These are phyloP conservation scores for Platanus orientalis DNA, from an alignment of 164 flowering plant species.

Conservation along the genomic window DNA sequence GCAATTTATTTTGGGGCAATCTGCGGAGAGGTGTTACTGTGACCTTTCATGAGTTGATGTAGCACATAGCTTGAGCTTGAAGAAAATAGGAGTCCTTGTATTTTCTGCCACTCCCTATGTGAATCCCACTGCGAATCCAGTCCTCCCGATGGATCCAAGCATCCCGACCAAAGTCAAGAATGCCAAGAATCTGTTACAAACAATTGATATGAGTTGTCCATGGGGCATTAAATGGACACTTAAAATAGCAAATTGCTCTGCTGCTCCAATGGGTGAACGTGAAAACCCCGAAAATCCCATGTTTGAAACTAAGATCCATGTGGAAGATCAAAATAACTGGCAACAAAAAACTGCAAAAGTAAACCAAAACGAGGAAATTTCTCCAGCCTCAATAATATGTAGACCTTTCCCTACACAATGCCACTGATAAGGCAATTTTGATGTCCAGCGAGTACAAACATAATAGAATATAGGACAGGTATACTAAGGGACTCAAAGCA, in stretches of 20 bases:
- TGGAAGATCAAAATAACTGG: too few species aligned
- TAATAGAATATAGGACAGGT: too few species aligned
- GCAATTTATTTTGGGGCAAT: background rate
- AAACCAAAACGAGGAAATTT: too few species aligned
- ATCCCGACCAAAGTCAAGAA: conserved; percentile 83
- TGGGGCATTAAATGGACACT: background rate
- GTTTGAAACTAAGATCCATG: too few species aligned
- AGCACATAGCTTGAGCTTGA: conserved; percentile 93
- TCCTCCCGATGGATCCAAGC: conserved; percentile 96
- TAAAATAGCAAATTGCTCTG: background rate
- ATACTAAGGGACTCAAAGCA: too few species aligned
- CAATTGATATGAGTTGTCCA: background rate
- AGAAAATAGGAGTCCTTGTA: conserved; percentile 86
- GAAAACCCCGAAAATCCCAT: too few species aligned
- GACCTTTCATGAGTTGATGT: conserved; percentile 51
- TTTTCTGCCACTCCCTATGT: conserved; percentile 78
- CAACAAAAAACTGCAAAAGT: too few species aligned
- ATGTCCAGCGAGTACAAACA: too few species aligned
- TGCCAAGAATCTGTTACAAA: conserved; percentile 68
- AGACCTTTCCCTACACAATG: too few species aligned
- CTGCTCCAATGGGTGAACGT: too few species aligned
- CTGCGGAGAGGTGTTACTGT: background rate
- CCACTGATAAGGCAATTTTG: too few species aligned
- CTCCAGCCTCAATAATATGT: too few species aligned
- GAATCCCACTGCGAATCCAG: conserved; percentile 85